Conservation (phyloP, 2,329 filamentous ascomycete species). For the Phoma sp. region DNA sequence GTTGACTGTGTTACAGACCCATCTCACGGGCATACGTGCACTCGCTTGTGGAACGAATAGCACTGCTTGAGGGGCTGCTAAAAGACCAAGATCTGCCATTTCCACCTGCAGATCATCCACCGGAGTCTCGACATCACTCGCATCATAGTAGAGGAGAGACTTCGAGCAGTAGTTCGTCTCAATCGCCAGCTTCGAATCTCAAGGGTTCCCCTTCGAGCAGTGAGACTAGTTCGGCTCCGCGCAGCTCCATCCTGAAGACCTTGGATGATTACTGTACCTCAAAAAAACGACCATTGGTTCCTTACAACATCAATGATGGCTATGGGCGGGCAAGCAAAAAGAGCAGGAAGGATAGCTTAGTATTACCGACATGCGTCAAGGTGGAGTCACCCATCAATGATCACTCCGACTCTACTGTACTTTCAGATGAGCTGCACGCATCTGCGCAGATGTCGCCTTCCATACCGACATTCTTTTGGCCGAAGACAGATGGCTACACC, state of each 20-base stretch:
- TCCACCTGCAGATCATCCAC: constrained; percentile 61
- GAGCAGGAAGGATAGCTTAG: background rate
- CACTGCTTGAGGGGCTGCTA: constrained; percentile 60
- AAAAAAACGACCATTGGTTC: background rate
- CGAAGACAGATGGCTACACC: background rate
- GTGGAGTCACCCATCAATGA: background rate
- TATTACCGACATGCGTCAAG: background rate
- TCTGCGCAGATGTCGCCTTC: no score
- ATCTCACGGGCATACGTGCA: constrained; percentile 66
- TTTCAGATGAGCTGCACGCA: background rate
- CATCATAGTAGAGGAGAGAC: background rate
- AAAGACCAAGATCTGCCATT: constrained; percentile 57
- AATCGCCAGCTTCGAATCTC: background rate
- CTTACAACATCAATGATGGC: background rate
- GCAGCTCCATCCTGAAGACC: background rate
- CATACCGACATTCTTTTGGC: background rate
- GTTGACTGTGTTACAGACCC: constrained; percentile 49
- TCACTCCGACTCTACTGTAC: background rate
- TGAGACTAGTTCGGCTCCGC: background rate
- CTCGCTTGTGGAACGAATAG: constrained; percentile 62
- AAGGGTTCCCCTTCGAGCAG: background rate
- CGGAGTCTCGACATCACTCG: constrained; percentile 52
- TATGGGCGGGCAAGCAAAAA: background rate
- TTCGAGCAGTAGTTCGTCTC: background rate
- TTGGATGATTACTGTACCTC: background rate